These are phyloP conservation scores for Fusarium subtropicale DNA, from an alignment of 2,329 filamentous ascomycete genomes.

Conservation along the genomic window DNA sequence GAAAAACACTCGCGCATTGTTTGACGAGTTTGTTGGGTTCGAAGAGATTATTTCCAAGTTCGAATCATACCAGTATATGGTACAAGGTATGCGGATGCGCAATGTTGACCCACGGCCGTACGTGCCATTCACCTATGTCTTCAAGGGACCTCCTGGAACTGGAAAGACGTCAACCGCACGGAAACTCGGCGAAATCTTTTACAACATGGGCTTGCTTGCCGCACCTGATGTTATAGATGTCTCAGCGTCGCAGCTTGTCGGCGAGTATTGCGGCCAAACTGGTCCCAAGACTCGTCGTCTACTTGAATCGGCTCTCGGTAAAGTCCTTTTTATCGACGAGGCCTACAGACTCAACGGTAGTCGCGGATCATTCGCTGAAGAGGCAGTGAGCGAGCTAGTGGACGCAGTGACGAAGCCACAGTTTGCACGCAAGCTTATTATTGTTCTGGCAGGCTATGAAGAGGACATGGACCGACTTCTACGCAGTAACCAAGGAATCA, in stretches of 20 bases:
- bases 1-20: conserved; percentile 63
- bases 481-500: conserved; percentile 69
- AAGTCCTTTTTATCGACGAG: conserved; percentile 78
- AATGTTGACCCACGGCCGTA: conserved; percentile 63
- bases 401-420: conserved; percentile 64
- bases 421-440: conserved; percentile 69
- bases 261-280: conserved; percentile 75
- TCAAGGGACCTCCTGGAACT: conserved; percentile 73
- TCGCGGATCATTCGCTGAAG: conserved; percentile 67
- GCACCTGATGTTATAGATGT: conserved; percentile 71
- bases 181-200: conserved; percentile 78
- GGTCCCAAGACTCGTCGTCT: conserved; percentile 71
- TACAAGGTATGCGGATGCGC: conserved; percentile 61
- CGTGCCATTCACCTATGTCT: conserved; percentile 75
- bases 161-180: conserved; percentile 78
- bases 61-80: conserved; percentile 66
- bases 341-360: conserved; percentile 69
- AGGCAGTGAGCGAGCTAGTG: conserved; percentile 64
- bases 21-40: conserved; percentile 70
- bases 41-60: conserved; percentile 67
- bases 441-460: conserved; percentile 76
- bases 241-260: conserved; percentile 76
- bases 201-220: conserved; percentile 76
- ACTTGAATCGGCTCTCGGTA: conserved; percentile 72
- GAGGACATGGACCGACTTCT: conserved; percentile 73